phyloP scores from a whole-genome alignment of 805 yeast species.

The Candida germanica region DNA sequence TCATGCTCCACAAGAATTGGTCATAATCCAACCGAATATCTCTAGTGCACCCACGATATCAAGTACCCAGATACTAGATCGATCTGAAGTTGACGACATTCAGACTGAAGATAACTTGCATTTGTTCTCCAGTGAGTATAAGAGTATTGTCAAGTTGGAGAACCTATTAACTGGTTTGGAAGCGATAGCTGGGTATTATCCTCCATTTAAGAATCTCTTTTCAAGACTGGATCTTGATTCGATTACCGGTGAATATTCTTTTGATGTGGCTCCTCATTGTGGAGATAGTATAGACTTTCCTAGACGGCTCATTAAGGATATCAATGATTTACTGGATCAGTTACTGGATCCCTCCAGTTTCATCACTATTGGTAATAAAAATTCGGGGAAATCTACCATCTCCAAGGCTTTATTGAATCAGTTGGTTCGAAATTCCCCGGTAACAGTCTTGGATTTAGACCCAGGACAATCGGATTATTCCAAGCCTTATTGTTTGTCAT shows the following conservation, averaged over 20 bases:
- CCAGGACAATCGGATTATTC: slow-evolving; percentile 88
- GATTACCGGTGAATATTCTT: slow-evolving; percentile 27
- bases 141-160: slow-evolving; percentile 39
- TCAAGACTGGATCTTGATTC: slow-evolving; percentile 11
- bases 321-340: slow-evolving; percentile 3
- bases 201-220: slow-evolving; percentile 45
- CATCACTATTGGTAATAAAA: slow-evolving; percentile 62
- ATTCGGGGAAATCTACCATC: slow-evolving; percentile 80
- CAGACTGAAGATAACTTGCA: slow-evolving; percentile 33
- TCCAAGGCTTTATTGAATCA: slow-evolving; percentile 52
- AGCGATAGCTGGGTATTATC: slow-evolving; percentile 37
- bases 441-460: slow-evolving; percentile 70
- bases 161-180: slow-evolving; percentile 45
- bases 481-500: slow-evolving; percentile 65
- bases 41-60: slow-evolving; percentile 44
- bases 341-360: slow-evolving; percentile 20
- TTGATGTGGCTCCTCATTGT: slow-evolving; percentile 24
- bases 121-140: slow-evolving; percentile 36
- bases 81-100: slow-evolving; percentile 21
- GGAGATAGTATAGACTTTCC: slow-evolving; percentile 8
- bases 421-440: slow-evolving; percentile 28
- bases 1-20: slow-evolving; percentile 22
- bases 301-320: slow-evolving; percentile 1
- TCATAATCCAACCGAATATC: slow-evolving; percentile 29
- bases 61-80: slow-evolving; percentile 37